phyloP scores from a whole-genome alignment of 805 yeast genomes.

The Saturnispora galanensis region DNA sequence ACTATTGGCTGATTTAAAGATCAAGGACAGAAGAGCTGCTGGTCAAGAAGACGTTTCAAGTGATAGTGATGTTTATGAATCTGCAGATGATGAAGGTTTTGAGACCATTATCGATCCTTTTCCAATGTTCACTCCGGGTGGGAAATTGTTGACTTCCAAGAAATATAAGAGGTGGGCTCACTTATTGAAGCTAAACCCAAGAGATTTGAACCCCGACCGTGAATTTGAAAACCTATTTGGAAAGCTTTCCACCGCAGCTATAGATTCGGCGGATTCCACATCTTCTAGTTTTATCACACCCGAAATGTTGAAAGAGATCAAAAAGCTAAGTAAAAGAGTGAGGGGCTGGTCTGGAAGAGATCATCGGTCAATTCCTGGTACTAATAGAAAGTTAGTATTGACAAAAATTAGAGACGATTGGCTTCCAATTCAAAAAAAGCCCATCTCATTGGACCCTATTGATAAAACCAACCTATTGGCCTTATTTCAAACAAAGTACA shows the following conservation, averaged over 20 bases:
- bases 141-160: slow-evolving; percentile 35
- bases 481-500: slow-evolving; percentile 23
- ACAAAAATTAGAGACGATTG: slow-evolving; percentile 74
- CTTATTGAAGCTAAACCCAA: slow-evolving; percentile 36
- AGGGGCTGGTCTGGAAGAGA: slow-evolving; percentile 85
- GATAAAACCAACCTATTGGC: slow-evolving; percentile 29
- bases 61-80: slow-evolving; percentile 27
- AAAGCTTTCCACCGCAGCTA: slow-evolving; percentile 52
- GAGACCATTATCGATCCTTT: slow-evolving; percentile 20
- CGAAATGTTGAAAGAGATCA: slow-evolving; percentile 55
- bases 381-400: slow-evolving; percentile 52
- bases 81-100: slow-evolving; percentile 21
- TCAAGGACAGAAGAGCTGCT: slow-evolving; percentile 16
- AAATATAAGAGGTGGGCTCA: slow-evolving; percentile 32
- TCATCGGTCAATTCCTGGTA: slow-evolving; percentile 63
- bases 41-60: slow-evolving; percentile 19
- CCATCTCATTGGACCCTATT: slow-evolving; percentile 51
- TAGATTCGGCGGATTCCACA: slow-evolving; percentile 70
- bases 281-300: slow-evolving; percentile 62
- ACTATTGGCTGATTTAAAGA: slow-evolving; percentile 34
- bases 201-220: slow-evolving; percentile 63
- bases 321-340: slow-evolving; percentile 44
- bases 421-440: slow-evolving; percentile 60
- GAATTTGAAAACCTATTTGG: slow-evolving; percentile 68
- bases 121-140: slow-evolving; percentile 21